phyloP scores from a whole-genome alignment of 2,329 filamentous ascomycete species.

The Knoxdaviesia capensis region DNA sequence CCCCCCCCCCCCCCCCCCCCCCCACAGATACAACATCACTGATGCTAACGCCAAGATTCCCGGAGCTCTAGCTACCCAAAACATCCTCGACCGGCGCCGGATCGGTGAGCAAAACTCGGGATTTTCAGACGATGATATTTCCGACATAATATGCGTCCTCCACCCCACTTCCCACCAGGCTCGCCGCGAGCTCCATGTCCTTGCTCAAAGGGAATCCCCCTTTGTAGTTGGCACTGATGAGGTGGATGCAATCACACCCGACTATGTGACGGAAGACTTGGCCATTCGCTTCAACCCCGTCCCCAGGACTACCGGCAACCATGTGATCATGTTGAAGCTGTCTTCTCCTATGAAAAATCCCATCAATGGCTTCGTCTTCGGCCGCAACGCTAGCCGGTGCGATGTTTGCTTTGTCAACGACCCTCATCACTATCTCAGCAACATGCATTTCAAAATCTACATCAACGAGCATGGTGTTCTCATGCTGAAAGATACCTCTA shows the following conservation, averaged over 20 bases:
- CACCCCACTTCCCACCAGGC: constrained; percentile 60
- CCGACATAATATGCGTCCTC: constrained; percentile 77
- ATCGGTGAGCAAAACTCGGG: constrained; percentile 65
- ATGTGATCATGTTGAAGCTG: constrained; percentile 63
- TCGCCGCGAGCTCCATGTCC: constrained; percentile 42
- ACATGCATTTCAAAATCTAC: constrained; percentile 89
- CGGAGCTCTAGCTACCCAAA: constrained; percentile 43
- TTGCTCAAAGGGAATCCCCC: constrained; percentile 25
- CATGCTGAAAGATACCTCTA: constrained; percentile 86
- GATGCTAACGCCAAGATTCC: no score
- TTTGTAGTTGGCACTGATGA: constrained; percentile 29
- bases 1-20: no score
- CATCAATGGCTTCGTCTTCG: constrained; percentile 63
- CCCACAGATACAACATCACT: no score
- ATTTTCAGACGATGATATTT: constrained; percentile 61
- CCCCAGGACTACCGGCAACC: constrained; percentile 22
- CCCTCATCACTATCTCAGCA: constrained; percentile 58
- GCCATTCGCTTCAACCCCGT: constrained; percentile 29
- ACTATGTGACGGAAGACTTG: constrained; percentile 30
- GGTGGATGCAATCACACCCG: constrained; percentile 27
- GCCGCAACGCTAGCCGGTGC: constrained; percentile 50
- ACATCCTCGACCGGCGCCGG: constrained; percentile 61
- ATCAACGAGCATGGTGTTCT: constrained; percentile 69
- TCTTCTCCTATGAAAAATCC: constrained; percentile 54
- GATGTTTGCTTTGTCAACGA: constrained; percentile 53